Evolutionary conservation across 2,329 filamentous ascomycete species (phyloP).

Genomic region (Venturia nashicola): DNA sequence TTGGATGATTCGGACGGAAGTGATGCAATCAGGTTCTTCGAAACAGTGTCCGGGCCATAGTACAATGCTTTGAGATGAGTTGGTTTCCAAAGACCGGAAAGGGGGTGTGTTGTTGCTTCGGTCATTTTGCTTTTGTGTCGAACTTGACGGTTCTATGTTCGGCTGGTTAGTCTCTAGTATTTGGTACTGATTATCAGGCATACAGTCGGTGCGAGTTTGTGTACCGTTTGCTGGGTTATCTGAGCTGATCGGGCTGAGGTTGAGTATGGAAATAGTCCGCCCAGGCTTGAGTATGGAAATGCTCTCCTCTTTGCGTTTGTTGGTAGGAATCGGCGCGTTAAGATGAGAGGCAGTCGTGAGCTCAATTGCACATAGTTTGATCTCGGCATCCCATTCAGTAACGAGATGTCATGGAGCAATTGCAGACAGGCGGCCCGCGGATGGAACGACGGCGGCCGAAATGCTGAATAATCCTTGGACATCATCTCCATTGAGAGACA

Average conservation of each 20-base stretch:
- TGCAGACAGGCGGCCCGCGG: neutral
- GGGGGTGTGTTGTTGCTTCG: conserved; percentile 30
- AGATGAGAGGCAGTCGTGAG: neutral
- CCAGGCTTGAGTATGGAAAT: neutral
- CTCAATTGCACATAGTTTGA: neutral
- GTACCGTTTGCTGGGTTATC: neutral
- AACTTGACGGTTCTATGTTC: neutral
- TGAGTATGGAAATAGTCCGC: neutral
- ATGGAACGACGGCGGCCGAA: neutral
- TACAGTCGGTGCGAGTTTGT: neutral
- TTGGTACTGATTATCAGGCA: neutral
- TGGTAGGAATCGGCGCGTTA: neutral
- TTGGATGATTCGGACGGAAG: conserved; percentile 35
- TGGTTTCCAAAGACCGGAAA: conserved; percentile 39
- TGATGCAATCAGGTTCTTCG: conserved; percentile 32
- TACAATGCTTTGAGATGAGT: conserved; percentile 36
- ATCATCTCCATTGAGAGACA: neutral
- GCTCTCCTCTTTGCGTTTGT: neutral
- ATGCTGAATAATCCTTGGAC: neutral
- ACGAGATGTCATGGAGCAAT: neutral
- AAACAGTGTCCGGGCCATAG: conserved; percentile 37
- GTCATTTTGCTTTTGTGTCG: conserved; percentile 24
- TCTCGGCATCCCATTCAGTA: neutral
- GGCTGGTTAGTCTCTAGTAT: neutral
- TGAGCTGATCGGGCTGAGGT: neutral